Conservation (phyloP, 106 monocot species). For the Apostasia ramifera region DNA sequence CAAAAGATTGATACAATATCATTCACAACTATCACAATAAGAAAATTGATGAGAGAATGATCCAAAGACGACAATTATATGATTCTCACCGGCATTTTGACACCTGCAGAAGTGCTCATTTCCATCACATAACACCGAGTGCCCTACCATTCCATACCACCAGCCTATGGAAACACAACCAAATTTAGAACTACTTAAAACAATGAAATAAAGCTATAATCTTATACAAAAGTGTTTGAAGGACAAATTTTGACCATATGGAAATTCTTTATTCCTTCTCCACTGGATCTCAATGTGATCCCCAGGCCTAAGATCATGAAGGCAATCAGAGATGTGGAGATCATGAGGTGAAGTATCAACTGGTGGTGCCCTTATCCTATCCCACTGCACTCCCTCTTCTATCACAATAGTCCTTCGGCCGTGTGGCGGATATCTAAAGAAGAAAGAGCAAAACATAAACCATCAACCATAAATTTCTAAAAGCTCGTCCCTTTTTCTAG, state of each 20-base stretch:
- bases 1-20: too few relatives aligned
- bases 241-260: conserved; percentile 36
- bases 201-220: neutral
- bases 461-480: neutral
- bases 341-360: conserved; percentile 36
- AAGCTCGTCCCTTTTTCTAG: neutral
- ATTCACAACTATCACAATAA: too few relatives aligned
- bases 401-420: conserved; percentile 24
- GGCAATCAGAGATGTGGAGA: conserved; percentile 48
- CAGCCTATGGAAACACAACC: conserved; percentile 26
- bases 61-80: too few relatives aligned
- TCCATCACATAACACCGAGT: conserved; percentile 41
- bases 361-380: conserved; percentile 46
- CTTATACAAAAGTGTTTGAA: neutral
- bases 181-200: neutral
- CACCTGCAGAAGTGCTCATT: conserved; percentile 30
- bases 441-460: neutral
- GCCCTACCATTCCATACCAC: conserved; percentile 60
- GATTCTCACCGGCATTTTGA: conserved; percentile 31
- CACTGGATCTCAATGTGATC: conserved; percentile 73
- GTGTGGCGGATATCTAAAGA: conserved; percentile 42
- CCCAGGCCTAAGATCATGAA: conserved; percentile 33
- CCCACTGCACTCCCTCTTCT: conserved; percentile 63
- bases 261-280: conserved; percentile 60
- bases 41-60: too few relatives aligned